phyloP scores from a whole-genome alignment of 306 rosid genomes.

The Cicer bijugum region DNA sequence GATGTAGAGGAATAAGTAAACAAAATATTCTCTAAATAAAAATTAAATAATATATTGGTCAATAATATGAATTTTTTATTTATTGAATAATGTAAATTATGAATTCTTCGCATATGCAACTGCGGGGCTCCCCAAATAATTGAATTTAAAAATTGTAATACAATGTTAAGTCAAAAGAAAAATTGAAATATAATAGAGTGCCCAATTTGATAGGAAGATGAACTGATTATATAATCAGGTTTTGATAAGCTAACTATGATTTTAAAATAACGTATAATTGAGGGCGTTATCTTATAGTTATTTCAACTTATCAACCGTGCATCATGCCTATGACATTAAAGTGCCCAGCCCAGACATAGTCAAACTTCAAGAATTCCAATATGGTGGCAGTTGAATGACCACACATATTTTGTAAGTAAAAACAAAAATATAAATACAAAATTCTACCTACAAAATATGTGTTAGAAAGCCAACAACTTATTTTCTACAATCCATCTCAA shows the following conservation, averaged over 20 bases:
- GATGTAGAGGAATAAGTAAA: neutral
- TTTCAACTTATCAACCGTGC: conserved; percentile 37
- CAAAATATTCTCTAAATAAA: neutral
- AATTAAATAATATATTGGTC: neutral
- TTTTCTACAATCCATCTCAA: too few relatives aligned
- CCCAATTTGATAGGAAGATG: neutral
- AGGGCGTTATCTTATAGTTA: conserved; percentile 5
- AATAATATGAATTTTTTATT: neutral
- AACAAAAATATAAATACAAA: too few relatives aligned
- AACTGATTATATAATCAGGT: neutral
- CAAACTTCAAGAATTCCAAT: neutral
- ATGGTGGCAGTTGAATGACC: neutral
- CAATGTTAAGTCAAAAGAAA: neutral
- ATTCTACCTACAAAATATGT: too few relatives aligned
- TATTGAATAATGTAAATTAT: too few relatives aligned
- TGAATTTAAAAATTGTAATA: neutral
- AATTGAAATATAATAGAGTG: neutral
- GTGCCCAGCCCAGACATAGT: neutral
- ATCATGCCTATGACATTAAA: neutral
- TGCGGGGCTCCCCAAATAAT: neutral
- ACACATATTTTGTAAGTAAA: neutral
- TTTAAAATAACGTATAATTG: conserved; percentile 14
- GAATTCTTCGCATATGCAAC: neutral
- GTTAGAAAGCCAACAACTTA: too few relatives aligned
- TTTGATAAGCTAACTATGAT: conserved; percentile 33